Evolutionary conservation across 2,329 filamentous ascomycete species (phyloP), one percentile per base, ranked within the genome.

Genomic region (Didymella keratinophila): DNA sequence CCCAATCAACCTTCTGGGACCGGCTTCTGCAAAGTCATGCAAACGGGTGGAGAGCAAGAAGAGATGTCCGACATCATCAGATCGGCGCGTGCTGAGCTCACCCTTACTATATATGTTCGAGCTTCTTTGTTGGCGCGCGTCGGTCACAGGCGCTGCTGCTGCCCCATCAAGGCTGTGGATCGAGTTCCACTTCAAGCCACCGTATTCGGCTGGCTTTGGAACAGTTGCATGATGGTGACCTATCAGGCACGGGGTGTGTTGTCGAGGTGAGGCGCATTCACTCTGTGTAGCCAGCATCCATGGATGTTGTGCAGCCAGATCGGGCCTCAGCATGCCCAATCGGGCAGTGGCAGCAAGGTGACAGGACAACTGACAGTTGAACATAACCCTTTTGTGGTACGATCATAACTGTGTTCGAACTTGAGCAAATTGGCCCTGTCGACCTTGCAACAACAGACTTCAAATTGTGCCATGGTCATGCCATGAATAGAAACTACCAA

Each of bases 41-140:
- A 58, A 59, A 60, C 56, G 58, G 49, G 51, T 43, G 43, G 57
- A 60, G 41, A 44, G 47, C 28, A 30, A 42, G 43, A 48, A 48
- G 45, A 53, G 41, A 36, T 37, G 52, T 56, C 57, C 62, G 53
- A 46, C 56, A 63, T 52, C 18, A 42, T 47, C 45, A 43, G 39
- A 42, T 61, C 56, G 57, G 62, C 65, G 56, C 64, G 58, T 62
- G 56, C 60, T 55, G 48, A 47, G 50, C 52, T 58, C 54, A 58
- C 43, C 53, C 61, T 49, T 62, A 39, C 67, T 74, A 71, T 73
- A 62, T 62, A 63, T 68, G 63, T 66, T 62, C 53, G 50, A 60
- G 45, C 44, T 52, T 47, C 46, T 44, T 44, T 36, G 52, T 52
- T 60, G 52, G 57, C 47, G 52, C 57, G 57, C 52, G 43, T 55